Evolutionary conservation across 140 eudicot species (phyloP).

Genomic region (Senecio squalidus): DNA sequence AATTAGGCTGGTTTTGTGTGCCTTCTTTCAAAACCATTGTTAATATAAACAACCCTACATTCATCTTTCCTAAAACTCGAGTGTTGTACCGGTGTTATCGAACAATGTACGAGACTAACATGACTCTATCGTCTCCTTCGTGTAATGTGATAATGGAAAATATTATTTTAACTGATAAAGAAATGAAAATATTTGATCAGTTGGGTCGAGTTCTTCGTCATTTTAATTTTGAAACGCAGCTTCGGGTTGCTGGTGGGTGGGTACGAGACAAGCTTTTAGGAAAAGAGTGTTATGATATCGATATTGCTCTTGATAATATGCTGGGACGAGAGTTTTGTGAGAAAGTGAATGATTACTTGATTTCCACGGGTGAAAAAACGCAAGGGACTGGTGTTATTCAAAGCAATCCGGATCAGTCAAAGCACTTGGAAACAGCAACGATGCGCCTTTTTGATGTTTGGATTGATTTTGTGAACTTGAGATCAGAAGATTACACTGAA

Average conservation of each 20-base stretch:
- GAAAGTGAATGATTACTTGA: constrained; percentile 11
- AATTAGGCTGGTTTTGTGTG: constrained; percentile 25
- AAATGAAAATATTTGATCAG: background rate
- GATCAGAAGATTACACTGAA: constrained; percentile 74
- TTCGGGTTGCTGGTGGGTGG: constrained; percentile 12
- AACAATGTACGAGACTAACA: background rate
- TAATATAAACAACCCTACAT: too few relatives aligned
- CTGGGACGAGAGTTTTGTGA: constrained; percentile 24
- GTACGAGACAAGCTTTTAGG: constrained; percentile 26
- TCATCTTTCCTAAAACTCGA: too few relatives aligned
- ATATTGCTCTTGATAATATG: constrained; percentile 23
- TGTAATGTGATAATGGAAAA: background rate
- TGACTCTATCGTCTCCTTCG: background rate
- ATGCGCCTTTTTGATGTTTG: constrained; percentile 71
- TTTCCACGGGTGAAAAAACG: constrained; percentile 44
- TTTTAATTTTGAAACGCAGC: background rate
- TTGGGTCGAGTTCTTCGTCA: background rate
- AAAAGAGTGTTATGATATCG: constrained; percentile 21
- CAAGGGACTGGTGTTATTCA: constrained; percentile 65
- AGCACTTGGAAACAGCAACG: constrained; percentile 90
- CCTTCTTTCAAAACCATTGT: constrained; percentile 7
- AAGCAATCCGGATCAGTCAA: constrained; percentile 91
- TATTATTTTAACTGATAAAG: background rate
- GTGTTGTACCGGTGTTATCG: background rate
- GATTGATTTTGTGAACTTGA: constrained; percentile 78